phyloP scores from a whole-genome alignment of 169 alveolate genomes.

The Plasmodium gallinaceum region DNA sequence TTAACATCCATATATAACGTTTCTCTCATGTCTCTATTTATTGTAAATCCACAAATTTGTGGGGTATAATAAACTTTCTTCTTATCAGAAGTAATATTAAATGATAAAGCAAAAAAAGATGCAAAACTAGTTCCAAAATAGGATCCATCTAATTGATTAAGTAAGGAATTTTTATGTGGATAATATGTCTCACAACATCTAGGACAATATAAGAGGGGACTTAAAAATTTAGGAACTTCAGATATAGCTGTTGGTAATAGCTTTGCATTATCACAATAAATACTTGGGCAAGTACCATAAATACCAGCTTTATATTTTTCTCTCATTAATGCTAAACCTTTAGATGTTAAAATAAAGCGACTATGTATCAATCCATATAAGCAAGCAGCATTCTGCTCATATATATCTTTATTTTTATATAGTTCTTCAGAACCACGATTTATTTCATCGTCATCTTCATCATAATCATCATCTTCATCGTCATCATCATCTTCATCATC shows the following conservation, averaged over 20 bases:
- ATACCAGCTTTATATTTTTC: constrained; percentile 89
- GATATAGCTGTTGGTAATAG: constrained; percentile 93
- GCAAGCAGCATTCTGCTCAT: constrained; percentile 90
- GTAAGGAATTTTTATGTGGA: constrained; percentile 86
- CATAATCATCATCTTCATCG: constrained; percentile 86
- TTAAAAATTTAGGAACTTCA: constrained; percentile 90
- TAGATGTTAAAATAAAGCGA: constrained; percentile 91
- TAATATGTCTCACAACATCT: constrained; percentile 90
- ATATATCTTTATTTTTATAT: constrained; percentile 82
- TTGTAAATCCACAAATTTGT: constrained; percentile 66
- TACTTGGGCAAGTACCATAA: constrained; percentile 93
- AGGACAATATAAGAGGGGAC: constrained; percentile 94
- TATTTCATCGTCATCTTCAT: constrained; percentile 79
- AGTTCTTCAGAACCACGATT: constrained; percentile 79
- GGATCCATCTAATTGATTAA: constrained; percentile 93
- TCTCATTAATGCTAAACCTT: constrained; percentile 92
- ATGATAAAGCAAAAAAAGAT: constrained; percentile 86
- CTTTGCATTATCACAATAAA: constrained; percentile 89
- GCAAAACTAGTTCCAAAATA: constrained; percentile 95
- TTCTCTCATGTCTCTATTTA: constrained; percentile 61
- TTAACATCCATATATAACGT: constrained; percentile 26
- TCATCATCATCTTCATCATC: constrained; percentile 87
- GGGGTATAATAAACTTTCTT: constrained; percentile 61
- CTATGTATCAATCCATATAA: constrained; percentile 94
- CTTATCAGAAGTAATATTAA: constrained; percentile 63